Conservation (phyloP, 179 eudicot genomes). For the Beta macrorhiza region DNA sequence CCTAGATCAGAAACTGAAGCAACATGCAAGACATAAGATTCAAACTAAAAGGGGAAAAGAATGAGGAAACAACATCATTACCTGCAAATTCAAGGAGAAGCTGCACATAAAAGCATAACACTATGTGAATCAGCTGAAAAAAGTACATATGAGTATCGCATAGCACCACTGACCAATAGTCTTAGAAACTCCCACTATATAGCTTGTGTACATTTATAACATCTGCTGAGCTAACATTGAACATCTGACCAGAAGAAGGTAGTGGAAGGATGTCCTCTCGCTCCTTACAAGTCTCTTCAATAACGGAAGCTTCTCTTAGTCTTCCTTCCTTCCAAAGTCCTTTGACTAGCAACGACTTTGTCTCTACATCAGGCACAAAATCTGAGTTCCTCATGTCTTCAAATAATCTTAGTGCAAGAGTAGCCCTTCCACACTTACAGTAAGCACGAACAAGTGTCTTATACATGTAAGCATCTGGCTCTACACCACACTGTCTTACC, state of each 20-base stretch:
- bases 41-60: not conserved
- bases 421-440: slow-evolving; percentile 66
- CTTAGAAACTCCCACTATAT: slow-evolving; percentile 43
- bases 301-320: slow-evolving; percentile 73
- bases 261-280: slow-evolving; percentile 42
- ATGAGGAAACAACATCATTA: slow-evolving; percentile 1
- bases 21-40: not conserved
- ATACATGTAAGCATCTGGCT: slow-evolving; percentile 74
- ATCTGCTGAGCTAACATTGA: slow-evolving; percentile 56
- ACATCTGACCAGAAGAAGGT: slow-evolving; percentile 49
- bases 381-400: slow-evolving; percentile 72
- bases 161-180: slow-evolving; percentile 4
- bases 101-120: not conserved
- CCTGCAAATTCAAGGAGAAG: slow-evolving; percentile 15
- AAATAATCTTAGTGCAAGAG: slow-evolving; percentile 68
- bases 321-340: slow-evolving; percentile 88
- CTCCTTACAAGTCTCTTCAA: slow-evolving; percentile 62
- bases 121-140: not conserved
- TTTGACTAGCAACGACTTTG: slow-evolving; percentile 73
- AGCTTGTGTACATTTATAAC: slow-evolving; percentile 44
- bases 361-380: slow-evolving; percentile 55
- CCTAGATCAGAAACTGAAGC: slow-evolving; percentile 6
- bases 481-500: slow-evolving; percentile 56
- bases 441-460: slow-evolving; percentile 64
- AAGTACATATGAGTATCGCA: not conserved